phyloP scores from a whole-genome alignment of 2,329 filamentous ascomycete species.

The Pyrenochaeta sp. region DNA sequence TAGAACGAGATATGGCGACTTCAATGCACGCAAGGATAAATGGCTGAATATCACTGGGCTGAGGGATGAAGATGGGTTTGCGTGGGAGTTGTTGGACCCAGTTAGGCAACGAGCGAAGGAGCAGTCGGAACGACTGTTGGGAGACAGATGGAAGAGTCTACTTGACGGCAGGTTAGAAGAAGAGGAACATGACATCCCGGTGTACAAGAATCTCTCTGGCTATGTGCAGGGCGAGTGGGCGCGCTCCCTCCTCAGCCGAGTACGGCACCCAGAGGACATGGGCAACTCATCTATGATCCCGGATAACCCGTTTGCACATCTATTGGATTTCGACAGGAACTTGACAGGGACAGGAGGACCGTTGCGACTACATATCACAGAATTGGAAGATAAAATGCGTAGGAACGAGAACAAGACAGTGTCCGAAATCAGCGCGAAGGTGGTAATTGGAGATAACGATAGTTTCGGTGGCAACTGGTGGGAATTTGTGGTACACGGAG shows the following conservation, averaged over 20 bases:
- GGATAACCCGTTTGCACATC: constrained; percentile 70
- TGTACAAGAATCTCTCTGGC: constrained; percentile 84
- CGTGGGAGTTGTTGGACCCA: constrained; percentile 75
- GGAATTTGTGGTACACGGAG: constrained; percentile 81
- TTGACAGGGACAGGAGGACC: constrained; percentile 74
- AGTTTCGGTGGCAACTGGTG: constrained; percentile 73
- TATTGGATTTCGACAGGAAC: constrained; percentile 76
- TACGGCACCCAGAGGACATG: constrained; percentile 57
- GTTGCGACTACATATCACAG: constrained; percentile 73
- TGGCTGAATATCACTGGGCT: constrained; percentile 76
- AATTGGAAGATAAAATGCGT: constrained; percentile 53
- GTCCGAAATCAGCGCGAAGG: constrained; percentile 73
- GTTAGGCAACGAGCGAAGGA: constrained; percentile 73
- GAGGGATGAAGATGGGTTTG: constrained; percentile 75
- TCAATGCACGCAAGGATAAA: constrained; percentile 54
- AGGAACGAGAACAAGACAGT: constrained; percentile 55
- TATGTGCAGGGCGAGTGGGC: constrained; percentile 80
- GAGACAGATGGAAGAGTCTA: constrained; percentile 40
- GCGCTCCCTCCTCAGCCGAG: constrained; percentile 60
- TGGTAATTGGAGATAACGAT: constrained; percentile 76
- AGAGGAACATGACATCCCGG: constrained; percentile 55
- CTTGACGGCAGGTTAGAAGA: constrained; percentile 49
- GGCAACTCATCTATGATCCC: constrained; percentile 67
- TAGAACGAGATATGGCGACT: constrained; percentile 54
- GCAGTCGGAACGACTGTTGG: constrained; percentile 56